A percentile compares a stretch with the other conserved stretches of the same genome.
These are phyloP conservation scores for Lachnellula suecica DNA, from an alignment of 2,329 filamentous ascomycete genomes.

Conservation along the genomic window DNA sequence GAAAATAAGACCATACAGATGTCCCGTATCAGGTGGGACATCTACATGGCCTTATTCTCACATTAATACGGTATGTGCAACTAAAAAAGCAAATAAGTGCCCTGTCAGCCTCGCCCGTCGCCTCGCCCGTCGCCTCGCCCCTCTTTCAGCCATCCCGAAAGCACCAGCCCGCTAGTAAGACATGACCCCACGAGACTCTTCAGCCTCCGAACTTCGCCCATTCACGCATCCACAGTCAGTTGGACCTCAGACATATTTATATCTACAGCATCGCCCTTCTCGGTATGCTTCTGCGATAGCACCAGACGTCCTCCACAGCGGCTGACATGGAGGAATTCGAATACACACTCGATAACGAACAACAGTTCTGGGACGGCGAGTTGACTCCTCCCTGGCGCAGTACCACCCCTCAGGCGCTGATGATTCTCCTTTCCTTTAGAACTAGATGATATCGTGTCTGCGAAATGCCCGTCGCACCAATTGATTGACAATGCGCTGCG, in stretches of 20 bases:
- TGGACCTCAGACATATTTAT: neutral
- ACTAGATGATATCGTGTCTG: constrained; percentile 64
- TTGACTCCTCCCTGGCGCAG: constrained; percentile 1
- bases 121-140: neutral
- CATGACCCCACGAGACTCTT: neutral
- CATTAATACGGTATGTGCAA: too few relatives aligned
- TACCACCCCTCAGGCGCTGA: neutral
- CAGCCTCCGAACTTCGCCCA: neutral
- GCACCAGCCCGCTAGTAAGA: neutral
- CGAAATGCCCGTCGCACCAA: constrained; percentile 57
- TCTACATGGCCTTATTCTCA: too few relatives aligned
- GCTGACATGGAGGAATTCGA: constrained; percentile 57
- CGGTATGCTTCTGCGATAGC: constrained; percentile 30
- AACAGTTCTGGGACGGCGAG: constrained; percentile 88
- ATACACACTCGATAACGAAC: constrained; percentile 72
- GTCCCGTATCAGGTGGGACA: too few relatives aligned
- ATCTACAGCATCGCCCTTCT: neutral
- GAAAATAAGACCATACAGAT: too few relatives aligned
- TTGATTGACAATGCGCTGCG: constrained; percentile 83
- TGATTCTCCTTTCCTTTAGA: constrained; percentile 44
- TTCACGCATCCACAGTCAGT: neutral
- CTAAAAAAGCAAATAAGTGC: too few relatives aligned
- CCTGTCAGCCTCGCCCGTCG: too few relatives aligned
- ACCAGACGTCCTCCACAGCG: constrained; percentile 7
- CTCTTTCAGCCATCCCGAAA: neutral